Conservation (phyloP, 768 basidiomycete species). For the Tephrocybe sp. region DNA sequence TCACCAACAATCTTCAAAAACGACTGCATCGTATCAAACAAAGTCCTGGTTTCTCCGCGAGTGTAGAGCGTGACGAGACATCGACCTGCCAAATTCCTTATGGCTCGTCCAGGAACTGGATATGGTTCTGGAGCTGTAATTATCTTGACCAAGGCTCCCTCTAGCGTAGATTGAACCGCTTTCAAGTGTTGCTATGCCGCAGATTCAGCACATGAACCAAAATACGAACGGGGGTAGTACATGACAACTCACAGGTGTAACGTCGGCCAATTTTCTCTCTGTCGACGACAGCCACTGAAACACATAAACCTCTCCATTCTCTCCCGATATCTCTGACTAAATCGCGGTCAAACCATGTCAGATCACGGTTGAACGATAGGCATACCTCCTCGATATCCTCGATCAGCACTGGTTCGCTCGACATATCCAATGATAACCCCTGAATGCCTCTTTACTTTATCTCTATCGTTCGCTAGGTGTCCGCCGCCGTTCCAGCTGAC, state of each 20-base stretch:
- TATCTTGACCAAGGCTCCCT: conserved; percentile 64
- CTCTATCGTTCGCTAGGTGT: too few species aligned
- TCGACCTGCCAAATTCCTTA: conserved; percentile 75
- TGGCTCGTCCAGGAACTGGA: conserved; percentile 84
- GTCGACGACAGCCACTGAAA: conserved; percentile 79
- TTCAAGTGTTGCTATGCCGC: conserved; percentile 61
- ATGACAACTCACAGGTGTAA: conserved; percentile 48
- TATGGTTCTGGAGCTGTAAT: conserved; percentile 61
- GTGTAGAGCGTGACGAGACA: conserved; percentile 74
- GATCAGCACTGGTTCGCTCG: conserved; percentile 15
- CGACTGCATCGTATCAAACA: conserved; percentile 84
- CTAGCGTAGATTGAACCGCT: conserved; percentile 56
- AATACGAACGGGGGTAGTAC: neutral
- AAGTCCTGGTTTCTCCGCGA: conserved; percentile 75
- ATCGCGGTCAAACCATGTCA: conserved; percentile 5
- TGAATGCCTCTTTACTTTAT: too few species aligned
- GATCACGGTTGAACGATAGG: neutral
- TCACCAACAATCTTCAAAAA: conserved; percentile 77
- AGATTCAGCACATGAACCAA: too few species aligned
- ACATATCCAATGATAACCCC: neutral
- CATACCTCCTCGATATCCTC: conserved; percentile 31
- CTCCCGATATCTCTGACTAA: conserved; percentile 66
- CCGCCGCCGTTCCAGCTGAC: too few species aligned
- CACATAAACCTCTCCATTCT: conserved; percentile 78
- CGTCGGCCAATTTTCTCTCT: conserved; percentile 53